Evolutionary conservation across 116 monocot species (phyloP).

Genomic region (Phalaenopsis hybrid): DNA sequence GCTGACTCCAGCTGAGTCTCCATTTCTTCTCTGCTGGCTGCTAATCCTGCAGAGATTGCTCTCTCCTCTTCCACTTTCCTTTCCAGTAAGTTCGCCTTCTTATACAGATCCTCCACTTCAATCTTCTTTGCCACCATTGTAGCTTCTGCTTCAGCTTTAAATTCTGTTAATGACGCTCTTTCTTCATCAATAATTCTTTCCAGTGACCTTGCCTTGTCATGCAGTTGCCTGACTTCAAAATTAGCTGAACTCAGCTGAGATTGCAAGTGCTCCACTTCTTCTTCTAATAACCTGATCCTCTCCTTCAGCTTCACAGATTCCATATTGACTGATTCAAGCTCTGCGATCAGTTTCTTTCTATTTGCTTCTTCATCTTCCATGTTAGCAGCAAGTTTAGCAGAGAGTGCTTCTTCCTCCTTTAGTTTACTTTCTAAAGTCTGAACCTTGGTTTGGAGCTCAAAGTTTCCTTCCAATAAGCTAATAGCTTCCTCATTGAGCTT

Average conservation of each 20-base stretch:
- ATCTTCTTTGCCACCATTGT: conserved; percentile 14
- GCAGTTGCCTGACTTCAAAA: conserved; percentile 9
- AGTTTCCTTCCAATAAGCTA: conserved; percentile 8
- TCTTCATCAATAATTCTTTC: conserved; percentile 19
- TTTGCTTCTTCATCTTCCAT: conserved; percentile 14
- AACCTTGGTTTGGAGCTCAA: conserved; percentile 2
- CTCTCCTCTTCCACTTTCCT: conserved; percentile 21
- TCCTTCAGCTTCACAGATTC: conserved; percentile 18
- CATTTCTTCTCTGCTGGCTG: conserved; percentile 16
- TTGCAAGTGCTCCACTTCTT: conserved; percentile 20
- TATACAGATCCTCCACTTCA: conserved; percentile 15
- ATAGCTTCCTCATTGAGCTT: conserved; percentile 10
- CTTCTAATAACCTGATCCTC: conserved; percentile 23
- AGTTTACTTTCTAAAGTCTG: conserved; percentile 12
- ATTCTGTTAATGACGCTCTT: conserved; percentile 10
- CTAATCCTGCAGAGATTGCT: conserved; percentile 16
- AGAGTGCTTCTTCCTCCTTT: conserved; percentile 18
- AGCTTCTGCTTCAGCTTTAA: conserved; percentile 13
- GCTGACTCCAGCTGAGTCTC: conserved; percentile 35
- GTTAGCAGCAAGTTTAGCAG: conserved; percentile 13
- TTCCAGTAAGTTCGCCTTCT: conserved; percentile 9
- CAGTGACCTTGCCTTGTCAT: neutral
- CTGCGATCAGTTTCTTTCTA: conserved; percentile 13
- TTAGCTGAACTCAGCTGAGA: conserved; percentile 15
- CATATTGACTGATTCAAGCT: conserved; percentile 23